Percentiles rank a stretch among this genome's conserved stretches.
phyloP scores from a whole-genome alignment of 345 rosid genomes.

The Triadica sebifera region DNA sequence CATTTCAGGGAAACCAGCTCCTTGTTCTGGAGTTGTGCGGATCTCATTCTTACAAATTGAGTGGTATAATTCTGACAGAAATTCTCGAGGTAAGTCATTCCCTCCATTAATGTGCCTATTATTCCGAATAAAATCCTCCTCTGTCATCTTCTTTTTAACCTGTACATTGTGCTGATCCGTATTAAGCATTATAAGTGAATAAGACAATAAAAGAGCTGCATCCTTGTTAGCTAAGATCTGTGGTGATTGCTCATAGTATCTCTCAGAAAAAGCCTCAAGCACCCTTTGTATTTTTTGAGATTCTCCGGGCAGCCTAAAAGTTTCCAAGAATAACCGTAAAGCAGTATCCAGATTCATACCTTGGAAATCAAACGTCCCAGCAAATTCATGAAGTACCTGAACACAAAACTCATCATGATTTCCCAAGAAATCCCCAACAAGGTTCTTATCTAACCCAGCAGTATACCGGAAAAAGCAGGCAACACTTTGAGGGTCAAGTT shows the following conservation, averaged over 20 bases:
- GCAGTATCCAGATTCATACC: constrained; percentile 98
- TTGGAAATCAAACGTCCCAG: constrained; percentile 96
- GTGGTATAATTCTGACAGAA: constrained; percentile 74
- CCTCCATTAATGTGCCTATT: constrained; percentile 96
- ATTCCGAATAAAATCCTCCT: constrained; percentile 92
- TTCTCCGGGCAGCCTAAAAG: constrained; percentile 96
- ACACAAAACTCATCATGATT: constrained; percentile 98
- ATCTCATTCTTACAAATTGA: constrained; percentile 96
- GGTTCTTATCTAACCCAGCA: constrained; percentile 96
- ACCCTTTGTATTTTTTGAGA: constrained; percentile 98
- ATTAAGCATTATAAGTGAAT: constrained; percentile 95
- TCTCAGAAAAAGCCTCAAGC: constrained; percentile 96
- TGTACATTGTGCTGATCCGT: constrained; percentile 97
- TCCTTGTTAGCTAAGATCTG: constrained; percentile 90
- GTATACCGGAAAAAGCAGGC: constrained; percentile 98
- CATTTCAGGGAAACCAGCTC: constrained; percentile 91
- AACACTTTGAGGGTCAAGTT: constrained; percentile 98
- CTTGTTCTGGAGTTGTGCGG: constrained; percentile 94
- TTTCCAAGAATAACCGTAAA: constrained; percentile 84
- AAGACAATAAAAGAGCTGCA: constrained; percentile 90
- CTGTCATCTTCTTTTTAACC: constrained; percentile 99
- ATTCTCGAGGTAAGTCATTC: constrained; percentile 82
- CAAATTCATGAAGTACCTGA: constrained; percentile 99
- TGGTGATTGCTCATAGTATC: constrained; percentile 94
- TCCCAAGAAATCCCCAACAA: constrained; percentile 96